Percentiles rank a stretch among this genome's conserved stretches.
phyloP scores from a whole-genome alignment of 2,329 filamentous ascomycete genomes.

The Aureobasidium sp. region DNA sequence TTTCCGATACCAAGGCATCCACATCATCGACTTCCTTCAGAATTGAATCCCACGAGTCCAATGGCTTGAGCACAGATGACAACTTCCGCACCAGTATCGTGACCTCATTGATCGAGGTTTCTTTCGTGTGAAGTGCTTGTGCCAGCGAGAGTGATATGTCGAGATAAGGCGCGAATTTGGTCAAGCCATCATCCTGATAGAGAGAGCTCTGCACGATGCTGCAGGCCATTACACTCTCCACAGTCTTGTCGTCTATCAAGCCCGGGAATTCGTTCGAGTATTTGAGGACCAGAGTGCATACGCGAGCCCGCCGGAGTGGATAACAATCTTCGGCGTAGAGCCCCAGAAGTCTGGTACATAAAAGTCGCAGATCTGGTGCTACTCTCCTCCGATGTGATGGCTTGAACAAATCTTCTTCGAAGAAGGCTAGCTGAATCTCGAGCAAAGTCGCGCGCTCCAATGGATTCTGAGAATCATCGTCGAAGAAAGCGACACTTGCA shows the following conservation, averaged over 20 bases:
- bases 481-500: conserved; percentile 18
- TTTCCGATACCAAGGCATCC: conserved; percentile 40
- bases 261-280: conserved; percentile 19
- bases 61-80: background rate
- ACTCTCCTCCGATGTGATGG: conserved; percentile 4
- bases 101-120: conserved; percentile 21
- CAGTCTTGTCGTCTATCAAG: conserved; percentile 16
- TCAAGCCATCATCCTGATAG: conserved; percentile 27
- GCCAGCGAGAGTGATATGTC: conserved; percentile 31
- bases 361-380: background rate
- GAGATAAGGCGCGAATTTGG: conserved; percentile 28
- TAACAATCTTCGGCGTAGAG: conserved; percentile 17
- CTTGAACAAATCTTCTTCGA: conserved; percentile 8
- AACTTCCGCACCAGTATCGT: conserved; percentile 25
- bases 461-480: conserved; percentile 24
- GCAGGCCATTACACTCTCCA: conserved; percentile 13
- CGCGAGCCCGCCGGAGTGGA: conserved; percentile 24
- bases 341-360: conserved; percentile 14
- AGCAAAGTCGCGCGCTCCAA: conserved; percentile 30
- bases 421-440: conserved; percentile 32
- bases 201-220: conserved; percentile 12
- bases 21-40: conserved; percentile 41
- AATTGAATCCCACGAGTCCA: conserved; percentile 22
- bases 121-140: conserved; percentile 30
- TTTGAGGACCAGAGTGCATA: conserved; percentile 18